Conservation (phyloP, 768 basidiomycete genomes). For the Trametes coccinea region DNA sequence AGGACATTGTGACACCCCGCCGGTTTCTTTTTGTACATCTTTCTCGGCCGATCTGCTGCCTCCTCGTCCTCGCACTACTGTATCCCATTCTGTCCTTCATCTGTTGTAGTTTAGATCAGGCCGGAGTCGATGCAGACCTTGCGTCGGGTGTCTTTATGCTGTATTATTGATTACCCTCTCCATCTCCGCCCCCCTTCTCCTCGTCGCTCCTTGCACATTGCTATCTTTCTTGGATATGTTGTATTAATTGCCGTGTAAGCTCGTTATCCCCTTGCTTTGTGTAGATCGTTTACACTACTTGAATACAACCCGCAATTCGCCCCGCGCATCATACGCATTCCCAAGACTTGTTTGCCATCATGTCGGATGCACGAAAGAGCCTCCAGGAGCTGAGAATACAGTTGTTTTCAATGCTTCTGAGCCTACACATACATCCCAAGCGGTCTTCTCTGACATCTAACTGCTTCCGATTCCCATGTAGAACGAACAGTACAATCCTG, state of each 20-base stretch:
- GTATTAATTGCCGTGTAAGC: neutral
- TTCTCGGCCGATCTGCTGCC: neutral
- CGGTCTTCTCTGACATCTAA: neutral
- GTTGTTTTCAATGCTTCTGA: constrained; percentile 8
- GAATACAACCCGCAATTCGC: too few relatives aligned
- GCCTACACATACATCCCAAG: constrained; percentile 1
- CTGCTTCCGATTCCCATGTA: too few relatives aligned
- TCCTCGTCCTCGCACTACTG: neutral
- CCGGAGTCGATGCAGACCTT: neutral
- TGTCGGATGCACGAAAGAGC: neutral
- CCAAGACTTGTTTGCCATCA: too few relatives aligned
- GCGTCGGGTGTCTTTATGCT: constrained; percentile 7
- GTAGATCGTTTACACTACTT: too few relatives aligned
- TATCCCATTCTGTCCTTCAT: neutral
- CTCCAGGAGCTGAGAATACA: neutral
- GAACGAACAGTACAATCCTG: neutral
- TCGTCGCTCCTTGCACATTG: neutral
- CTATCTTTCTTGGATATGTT: neutral
- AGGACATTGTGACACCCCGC: neutral
- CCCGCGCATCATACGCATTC: too few relatives aligned
- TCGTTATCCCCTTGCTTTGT: neutral
- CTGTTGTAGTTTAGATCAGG: neutral
- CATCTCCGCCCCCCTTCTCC: neutral
- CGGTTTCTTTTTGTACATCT: neutral
- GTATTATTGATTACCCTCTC: constrained; percentile 9